phyloP scores from a whole-genome alignment of 2,329 filamentous ascomycete species.

The Talaromyces rugulosus region DNA sequence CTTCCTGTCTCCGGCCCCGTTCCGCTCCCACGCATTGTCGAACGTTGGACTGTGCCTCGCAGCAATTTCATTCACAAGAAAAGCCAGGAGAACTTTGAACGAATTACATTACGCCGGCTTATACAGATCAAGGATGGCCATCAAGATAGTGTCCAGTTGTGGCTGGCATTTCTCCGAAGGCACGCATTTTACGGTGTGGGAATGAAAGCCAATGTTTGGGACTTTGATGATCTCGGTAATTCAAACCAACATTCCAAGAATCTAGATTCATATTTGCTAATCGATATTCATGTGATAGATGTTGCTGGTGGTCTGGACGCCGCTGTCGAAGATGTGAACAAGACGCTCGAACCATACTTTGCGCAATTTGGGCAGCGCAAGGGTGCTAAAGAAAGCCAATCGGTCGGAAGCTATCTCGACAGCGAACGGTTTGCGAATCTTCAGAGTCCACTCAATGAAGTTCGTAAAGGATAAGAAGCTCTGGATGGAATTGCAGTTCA shows the following conservation, averaged over 20 bases:
- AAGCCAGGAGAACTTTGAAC: constrained; percentile 94
- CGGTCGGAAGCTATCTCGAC: constrained; percentile 32
- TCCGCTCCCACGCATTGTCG: constrained; percentile 77
- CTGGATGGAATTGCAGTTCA: background rate
- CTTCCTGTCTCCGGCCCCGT: constrained; percentile 82
- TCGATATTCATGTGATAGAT: constrained; percentile 25
- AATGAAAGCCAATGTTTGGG: constrained; percentile 98
- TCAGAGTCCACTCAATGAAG: constrained; percentile 30
- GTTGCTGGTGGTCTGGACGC: constrained; percentile 39
- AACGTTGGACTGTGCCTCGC: constrained; percentile 91
- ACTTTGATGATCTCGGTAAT: constrained; percentile 70
- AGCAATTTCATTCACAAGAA: constrained; percentile 96
- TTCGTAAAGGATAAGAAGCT: constrained; percentile 21
- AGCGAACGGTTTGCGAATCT: constrained; percentile 34
- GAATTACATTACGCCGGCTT: constrained; percentile 76
- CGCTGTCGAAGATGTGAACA: constrained; percentile 32
- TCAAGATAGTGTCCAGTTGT: constrained; percentile 81
- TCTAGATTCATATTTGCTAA: constrained; percentile 12
- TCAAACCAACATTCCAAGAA: constrained; percentile 8
- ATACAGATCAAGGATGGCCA: constrained; percentile 93
- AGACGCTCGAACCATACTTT: constrained; percentile 37
- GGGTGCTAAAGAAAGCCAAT: constrained; percentile 23
- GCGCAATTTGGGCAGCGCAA: constrained; percentile 38
- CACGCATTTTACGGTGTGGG: constrained; percentile 94
- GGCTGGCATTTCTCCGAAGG: constrained; percentile 88